Percentiles rank a stretch among this genome's conserved stretches.
Conservation (phyloP, 179 eudicot species). For the Silene vulgaris region DNA sequence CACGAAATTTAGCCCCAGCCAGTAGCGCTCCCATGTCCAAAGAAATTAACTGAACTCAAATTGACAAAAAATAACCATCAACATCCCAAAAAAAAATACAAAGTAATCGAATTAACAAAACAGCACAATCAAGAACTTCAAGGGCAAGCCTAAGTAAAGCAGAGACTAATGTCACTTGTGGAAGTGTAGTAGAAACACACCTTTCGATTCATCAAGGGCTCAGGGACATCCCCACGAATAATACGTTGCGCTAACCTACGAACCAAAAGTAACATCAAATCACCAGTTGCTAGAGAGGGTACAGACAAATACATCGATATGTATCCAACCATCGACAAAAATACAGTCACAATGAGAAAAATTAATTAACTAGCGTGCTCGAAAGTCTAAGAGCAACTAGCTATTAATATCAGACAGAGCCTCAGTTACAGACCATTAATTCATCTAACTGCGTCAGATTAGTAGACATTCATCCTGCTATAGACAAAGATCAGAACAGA, state of each 20-base stretch:
- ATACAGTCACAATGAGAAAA: background rate
- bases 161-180: background rate
- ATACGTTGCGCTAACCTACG: conserved; percentile 97
- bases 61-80: background rate
- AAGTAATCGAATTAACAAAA: background rate
- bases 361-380: background rate
- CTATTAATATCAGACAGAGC: background rate
- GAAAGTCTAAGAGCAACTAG: background rate
- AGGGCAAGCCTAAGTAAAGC: background rate
- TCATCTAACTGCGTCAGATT: background rate
- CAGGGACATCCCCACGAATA: conserved; percentile 98
- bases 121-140: background rate
- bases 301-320: background rate
- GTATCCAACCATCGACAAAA: background rate
- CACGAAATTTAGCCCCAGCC: conserved; percentile 96
- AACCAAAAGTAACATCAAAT: background rate
- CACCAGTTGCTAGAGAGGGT: background rate
- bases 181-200: conserved; percentile 29
- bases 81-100: background rate
- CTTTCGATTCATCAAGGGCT: conserved; percentile 82
- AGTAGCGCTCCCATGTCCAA: conserved; percentile 94
- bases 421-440: background rate
- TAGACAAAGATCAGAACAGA: background rate
- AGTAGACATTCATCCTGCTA: too few species aligned
- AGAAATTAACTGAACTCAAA: conserved; percentile 61